Percentiles rank a stretch among this genome's conserved stretches.
These are phyloP conservation scores for Pyronema omphalodes DNA, from an alignment of 495 filamentous ascomycete species.

Conservation along the genomic window DNA sequence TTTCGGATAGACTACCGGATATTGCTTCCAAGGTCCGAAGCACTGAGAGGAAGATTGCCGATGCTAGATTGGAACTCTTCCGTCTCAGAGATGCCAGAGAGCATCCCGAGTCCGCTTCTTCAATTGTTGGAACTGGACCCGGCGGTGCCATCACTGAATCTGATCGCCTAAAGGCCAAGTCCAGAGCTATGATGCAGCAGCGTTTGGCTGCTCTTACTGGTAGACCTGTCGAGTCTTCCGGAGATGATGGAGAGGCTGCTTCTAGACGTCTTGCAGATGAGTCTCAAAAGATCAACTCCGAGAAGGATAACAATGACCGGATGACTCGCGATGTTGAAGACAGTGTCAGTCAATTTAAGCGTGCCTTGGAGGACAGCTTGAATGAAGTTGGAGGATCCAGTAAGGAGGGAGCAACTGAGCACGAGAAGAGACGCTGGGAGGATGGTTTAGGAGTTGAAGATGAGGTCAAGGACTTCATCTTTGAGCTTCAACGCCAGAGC, in stretches of 20 bases:
- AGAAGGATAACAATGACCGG: constrained; percentile 81
- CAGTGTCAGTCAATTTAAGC: constrained; percentile 76
- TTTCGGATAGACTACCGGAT: constrained; percentile 79
- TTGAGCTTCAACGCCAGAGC: constrained; percentile 73
- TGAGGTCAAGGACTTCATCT: constrained; percentile 92
- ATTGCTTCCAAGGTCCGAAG: constrained; percentile 80
- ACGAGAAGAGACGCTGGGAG: constrained; percentile 88
- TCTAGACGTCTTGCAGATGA: constrained; percentile 74
- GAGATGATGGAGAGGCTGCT: constrained; percentile 55
- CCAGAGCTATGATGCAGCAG: constrained; percentile 96
- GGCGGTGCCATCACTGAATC: constrained; percentile 84
- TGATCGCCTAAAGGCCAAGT: constrained; percentile 82
- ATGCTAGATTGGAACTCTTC: constrained; percentile 87
- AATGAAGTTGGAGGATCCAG: constrained; percentile 55
- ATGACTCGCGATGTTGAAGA: constrained; percentile 97
- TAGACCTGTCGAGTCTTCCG: constrained; percentile 43
- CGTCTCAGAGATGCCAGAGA: constrained; percentile 82
- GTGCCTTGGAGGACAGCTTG: constrained; percentile 64
- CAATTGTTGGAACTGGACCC: constrained; percentile 82
- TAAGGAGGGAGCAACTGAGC: constrained; percentile 39
- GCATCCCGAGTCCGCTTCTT: constrained; percentile 61
- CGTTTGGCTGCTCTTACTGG: constrained; percentile 83
- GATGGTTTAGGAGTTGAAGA: constrained; percentile 94
- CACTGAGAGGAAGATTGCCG: constrained; percentile 79
- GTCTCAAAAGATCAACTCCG: constrained; percentile 55